Base-by-base conservation (phyloP, 345 rosid genomes). In the Aquilaria sinensis region DNA sequence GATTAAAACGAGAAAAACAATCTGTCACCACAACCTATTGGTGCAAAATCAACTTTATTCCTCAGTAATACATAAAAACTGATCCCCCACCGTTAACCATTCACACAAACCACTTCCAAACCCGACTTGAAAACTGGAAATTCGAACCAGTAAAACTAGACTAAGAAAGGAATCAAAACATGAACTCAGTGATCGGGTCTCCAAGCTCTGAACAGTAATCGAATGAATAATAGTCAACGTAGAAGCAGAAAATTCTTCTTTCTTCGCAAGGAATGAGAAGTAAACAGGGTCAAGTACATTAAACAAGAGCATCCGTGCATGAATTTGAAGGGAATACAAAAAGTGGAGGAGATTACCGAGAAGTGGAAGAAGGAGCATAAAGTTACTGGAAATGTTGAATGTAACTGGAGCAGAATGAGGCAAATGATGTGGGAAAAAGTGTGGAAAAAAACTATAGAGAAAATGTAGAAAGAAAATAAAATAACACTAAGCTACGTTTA, bases 1-100 rank as follows among this genome's bases (percentile, higher is more conserved):
- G 23, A 23, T 23, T 23, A 23, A 23, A 23, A 23, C 23, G 23
- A 23, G 23, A 23, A 23, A 23, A 23, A 23, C 23, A 23, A 88
- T 88, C 91, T 82, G 79, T 74, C 69, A 63, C 67, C 62, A 68
- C 43, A 37, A 5, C 74, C 77, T 86, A 81, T 85, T 74, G 83
- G 67, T 71, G 63, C 51, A 56, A 74, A 23, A 67, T 62, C 67
- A 75, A 64, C 62, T 67, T 12, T 23, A 75, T 54, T 37, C 7
- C 43, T 9, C 43, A 37, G 43, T 23, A 37, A 37, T 37, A 9
- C 8, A 9, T 37, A 37, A 9, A 37, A 37, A 23, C 8, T 9
- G 5, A 37, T 9, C 29, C 63, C 52, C 8, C 41, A 31, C 29
- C 63, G 15, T 13, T 41, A 47, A 31, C 57, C 37, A 51, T 61